phyloP scores from a whole-genome alignment of 306 rosid genomes.

The Adenanthera pavonina region DNA sequence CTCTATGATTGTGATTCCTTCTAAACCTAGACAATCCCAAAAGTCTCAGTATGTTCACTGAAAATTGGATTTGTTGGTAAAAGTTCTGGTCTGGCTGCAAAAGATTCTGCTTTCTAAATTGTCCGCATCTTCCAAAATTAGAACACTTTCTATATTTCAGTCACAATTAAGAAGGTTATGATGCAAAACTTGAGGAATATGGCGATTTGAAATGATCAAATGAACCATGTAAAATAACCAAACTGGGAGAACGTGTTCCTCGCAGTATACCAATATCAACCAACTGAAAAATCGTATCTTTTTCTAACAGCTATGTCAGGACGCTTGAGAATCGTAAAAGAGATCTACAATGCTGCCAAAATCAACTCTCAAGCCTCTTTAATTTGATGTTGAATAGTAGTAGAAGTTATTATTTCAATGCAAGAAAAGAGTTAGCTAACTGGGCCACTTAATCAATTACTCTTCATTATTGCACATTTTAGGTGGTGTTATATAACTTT shows the following conservation, averaged over 20 bases:
- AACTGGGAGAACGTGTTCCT: not conserved
- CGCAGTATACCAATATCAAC: not conserved
- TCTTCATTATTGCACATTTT: too few species aligned
- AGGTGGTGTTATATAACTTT: too few species aligned
- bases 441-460: too few species aligned
- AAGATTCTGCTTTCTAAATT: not conserved
- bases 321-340: too few species aligned
- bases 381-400: too few species aligned
- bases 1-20: not conserved
- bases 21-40: not conserved
- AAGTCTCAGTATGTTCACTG: not conserved
- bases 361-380: not conserved
- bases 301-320: not conserved
- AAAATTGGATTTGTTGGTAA: not conserved
- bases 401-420: too few species aligned
- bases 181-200: not conserved
- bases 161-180: not conserved
- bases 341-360: too few species aligned
- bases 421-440: too few species aligned
- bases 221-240: not conserved
- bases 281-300: not conserved
- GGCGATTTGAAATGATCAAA: not conserved
- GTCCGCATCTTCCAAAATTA: too few species aligned
- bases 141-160: not conserved
- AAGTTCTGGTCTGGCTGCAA: not conserved